These are phyloP conservation scores for Pyricularia sp. DNA, from an alignment of 2,329 filamentous ascomycete species.

Conservation along the genomic window DNA sequence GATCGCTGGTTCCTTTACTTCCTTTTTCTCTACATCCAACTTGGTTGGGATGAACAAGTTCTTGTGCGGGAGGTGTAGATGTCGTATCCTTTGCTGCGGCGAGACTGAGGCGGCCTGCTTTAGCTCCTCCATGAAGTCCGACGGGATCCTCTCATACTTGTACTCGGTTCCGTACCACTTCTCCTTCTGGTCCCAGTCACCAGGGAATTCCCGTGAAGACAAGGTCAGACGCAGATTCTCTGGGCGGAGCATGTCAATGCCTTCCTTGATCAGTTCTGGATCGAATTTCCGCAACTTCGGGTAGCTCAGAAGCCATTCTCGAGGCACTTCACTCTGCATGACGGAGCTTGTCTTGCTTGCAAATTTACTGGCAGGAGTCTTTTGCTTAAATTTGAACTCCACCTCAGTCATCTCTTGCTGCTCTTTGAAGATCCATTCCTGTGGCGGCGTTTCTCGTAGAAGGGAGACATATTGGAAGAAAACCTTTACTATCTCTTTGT, in stretches of 20 bases:
- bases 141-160: constrained; percentile 68
- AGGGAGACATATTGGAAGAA: constrained; percentile 90
- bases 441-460: constrained; percentile 68
- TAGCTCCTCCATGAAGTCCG: constrained; percentile 65
- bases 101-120: constrained; percentile 51
- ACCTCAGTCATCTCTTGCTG: constrained; percentile 85
- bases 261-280: constrained; percentile 62
- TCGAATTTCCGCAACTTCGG: constrained; percentile 74
- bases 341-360: constrained; percentile 75
- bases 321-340: constrained; percentile 85
- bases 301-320: constrained; percentile 79
- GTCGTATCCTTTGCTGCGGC: constrained; percentile 49
- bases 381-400: constrained; percentile 91
- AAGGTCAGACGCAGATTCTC: constrained; percentile 86
- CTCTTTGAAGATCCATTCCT: constrained; percentile 92
- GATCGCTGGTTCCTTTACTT: constrained; percentile 64
- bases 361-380: constrained; percentile 80
- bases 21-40: constrained; percentile 90
- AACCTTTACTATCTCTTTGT: constrained; percentile 71
- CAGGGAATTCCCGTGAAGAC: constrained; percentile 75
- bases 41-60: constrained; percentile 95
- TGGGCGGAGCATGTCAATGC: constrained; percentile 64
- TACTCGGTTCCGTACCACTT: constrained; percentile 99
- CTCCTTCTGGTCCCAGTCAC: constrained; percentile 78
- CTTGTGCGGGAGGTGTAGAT: constrained; percentile 78